Base-by-base conservation (phyloP, 495 filamentous ascomycete genomes). In the Thermothielavioides terrestris region DNA sequence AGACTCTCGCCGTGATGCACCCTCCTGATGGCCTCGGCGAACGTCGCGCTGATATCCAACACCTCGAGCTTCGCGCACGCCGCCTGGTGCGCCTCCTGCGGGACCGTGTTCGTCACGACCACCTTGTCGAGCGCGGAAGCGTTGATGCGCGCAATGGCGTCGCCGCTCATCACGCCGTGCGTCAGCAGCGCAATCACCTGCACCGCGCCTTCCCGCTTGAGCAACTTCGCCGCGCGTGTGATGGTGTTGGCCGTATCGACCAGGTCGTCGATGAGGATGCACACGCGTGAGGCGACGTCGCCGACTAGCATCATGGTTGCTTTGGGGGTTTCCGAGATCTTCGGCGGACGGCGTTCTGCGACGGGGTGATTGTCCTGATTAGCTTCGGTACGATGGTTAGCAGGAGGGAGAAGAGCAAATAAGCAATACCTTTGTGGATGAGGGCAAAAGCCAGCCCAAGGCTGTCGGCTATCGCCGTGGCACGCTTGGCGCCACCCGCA, bases 1-100 rank as follows among this genome's bases (percentile, higher is more conserved):
- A 98, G 92, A 57, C 88, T 94, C 73, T 98, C 92, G 42, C 92
- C 92, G 70, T 97, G 88, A 69, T 98, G 92, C 40, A 97, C 94
- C 42, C 92, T 77, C 48, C 92, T 81, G 58, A 97, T 95, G 10
- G 92, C 91, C 82, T 98, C 92, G 34, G 89, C 92, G 72, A 98
- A 97, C 50, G 92, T 81, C 47, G 82, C 77, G 26, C 87, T 86
- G 32, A 98, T 81, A 57, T 97, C 94, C 55, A 97, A 66, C 51
- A 95, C 89, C 68, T 94, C 89, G n/a, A 98, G 75, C 73, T 97
- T 97, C 4, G 80, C 78, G 61, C 90, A 49, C 73, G 65, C 51
- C 35, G 11, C 39, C 69, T 73, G 58, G 68, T 96, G 84, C 39
- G 88, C 85, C n/a, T 80, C 73, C 66, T 97, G 92, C 49, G 90